phyloP scores from a whole-genome alignment of 2,329 filamentous ascomycete species.

The Fusarium nurragi region DNA sequence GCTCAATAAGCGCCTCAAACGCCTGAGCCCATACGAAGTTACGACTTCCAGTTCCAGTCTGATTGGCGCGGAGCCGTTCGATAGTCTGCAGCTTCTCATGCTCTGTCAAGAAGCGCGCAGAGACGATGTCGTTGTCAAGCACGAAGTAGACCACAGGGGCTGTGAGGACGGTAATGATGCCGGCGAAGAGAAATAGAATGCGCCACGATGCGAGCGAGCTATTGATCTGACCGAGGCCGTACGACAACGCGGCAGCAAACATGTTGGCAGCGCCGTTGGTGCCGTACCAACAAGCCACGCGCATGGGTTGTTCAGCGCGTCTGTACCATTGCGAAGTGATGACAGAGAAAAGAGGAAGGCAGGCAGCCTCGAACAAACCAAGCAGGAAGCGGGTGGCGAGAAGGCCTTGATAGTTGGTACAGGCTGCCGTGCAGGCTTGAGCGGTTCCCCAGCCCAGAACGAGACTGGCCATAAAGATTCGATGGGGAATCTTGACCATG shows the following conservation, averaged over 20 bases:
- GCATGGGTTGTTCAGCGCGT: constrained; percentile 66
- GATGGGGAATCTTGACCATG: constrained; percentile 69
- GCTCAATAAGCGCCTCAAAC: constrained; percentile 58
- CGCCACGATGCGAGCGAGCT: constrained; percentile 50
- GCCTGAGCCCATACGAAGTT: constrained; percentile 75
- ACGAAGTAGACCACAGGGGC: constrained; percentile 67
- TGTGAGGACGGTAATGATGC: constrained; percentile 67
- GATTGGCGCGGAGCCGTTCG: constrained; percentile 76
- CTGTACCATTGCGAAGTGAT: constrained; percentile 61
- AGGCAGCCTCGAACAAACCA: constrained; percentile 61
- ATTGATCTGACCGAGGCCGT: constrained; percentile 64
- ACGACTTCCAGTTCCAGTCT: constrained; percentile 77
- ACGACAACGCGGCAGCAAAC: constrained; percentile 64
- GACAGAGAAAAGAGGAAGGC: constrained; percentile 58
- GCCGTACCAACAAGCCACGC: constrained; percentile 73
- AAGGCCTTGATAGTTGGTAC: constrained; percentile 58
- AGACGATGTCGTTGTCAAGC: constrained; percentile 67
- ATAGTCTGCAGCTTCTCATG: constrained; percentile 74
- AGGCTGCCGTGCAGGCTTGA: constrained; percentile 57
- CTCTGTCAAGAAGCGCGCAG: constrained; percentile 67
- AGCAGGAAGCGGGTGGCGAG: constrained; percentile 61
- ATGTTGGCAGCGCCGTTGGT: constrained; percentile 69
- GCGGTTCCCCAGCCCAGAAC: constrained; percentile 57
- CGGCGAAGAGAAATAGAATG: constrained; percentile 69
- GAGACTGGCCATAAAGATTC: constrained; percentile 64